These are phyloP conservation scores for Oligophagozyma castellii DNA, from an alignment of 1,139 yeast genomes.

Conservation along the genomic window DNA sequence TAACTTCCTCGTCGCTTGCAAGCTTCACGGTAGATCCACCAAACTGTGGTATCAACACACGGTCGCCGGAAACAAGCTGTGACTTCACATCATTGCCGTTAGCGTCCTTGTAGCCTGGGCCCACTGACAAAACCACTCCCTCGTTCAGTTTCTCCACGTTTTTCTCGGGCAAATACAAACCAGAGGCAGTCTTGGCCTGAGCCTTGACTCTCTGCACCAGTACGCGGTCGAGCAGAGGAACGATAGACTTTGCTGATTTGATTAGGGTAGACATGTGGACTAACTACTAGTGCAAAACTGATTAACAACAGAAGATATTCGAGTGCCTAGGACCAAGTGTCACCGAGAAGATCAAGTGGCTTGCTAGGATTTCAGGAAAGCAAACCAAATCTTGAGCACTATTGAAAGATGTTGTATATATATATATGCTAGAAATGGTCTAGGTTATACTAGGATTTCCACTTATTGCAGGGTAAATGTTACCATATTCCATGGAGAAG, in stretches of 20 bases:
- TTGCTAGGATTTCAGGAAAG: not conserved
- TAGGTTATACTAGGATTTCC: too few relatives aligned
- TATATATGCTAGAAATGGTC: not conserved
- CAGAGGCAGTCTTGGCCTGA: constrained; percentile 83
- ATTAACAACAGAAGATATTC: too few relatives aligned
- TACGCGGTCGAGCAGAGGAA: constrained; percentile 90
- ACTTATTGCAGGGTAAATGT: too few relatives aligned
- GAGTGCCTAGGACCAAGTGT: too few relatives aligned
- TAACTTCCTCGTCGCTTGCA: constrained; percentile 58
- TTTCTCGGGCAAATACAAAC: constrained; percentile 92
- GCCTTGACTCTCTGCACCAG: constrained; percentile 91
- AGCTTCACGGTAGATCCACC: constrained; percentile 83
- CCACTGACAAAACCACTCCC: constrained; percentile 69
- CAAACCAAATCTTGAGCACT: not conserved
- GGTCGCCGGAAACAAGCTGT: constrained; percentile 76
- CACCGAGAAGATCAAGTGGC: too few relatives aligned
- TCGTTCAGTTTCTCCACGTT: constrained; percentile 86
- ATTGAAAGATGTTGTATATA: too few relatives aligned
- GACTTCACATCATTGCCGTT: constrained; percentile 62
- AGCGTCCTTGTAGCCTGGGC: constrained; percentile 63
- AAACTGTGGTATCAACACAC: constrained; percentile 81
- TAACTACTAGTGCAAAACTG: too few relatives aligned
- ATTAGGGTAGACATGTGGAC: constrained; percentile 50
- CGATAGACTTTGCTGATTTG: constrained; percentile 76
- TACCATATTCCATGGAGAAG: too few relatives aligned